Conservation (phyloP, 2,329 filamentous ascomycete genomes). For the Gnomoniopsis sp. region DNA sequence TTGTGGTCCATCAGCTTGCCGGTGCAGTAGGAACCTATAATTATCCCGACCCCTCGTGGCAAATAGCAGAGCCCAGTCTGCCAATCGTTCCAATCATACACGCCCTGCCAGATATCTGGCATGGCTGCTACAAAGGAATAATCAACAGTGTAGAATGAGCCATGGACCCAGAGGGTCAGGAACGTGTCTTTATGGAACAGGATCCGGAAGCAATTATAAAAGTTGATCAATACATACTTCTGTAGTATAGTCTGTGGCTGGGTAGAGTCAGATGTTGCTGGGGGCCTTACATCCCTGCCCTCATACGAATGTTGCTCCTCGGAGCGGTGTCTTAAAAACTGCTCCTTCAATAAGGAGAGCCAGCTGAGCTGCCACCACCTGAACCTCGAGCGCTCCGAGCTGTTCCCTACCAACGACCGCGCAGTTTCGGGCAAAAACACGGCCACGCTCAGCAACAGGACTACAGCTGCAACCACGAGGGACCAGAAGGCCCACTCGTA, state of each 20-base stretch:
- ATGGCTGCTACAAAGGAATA: constrained; percentile 50
- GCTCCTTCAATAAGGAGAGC: constrained; percentile 39
- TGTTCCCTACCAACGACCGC: constrained; percentile 52
- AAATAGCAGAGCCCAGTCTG: constrained; percentile 15
- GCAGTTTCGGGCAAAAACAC: constrained; percentile 53
- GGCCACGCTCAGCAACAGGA: constrained; percentile 42
- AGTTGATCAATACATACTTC: too few relatives aligned
- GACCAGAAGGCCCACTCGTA: constrained; percentile 63
- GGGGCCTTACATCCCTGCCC: too few relatives aligned
- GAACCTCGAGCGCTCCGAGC: constrained; percentile 49
- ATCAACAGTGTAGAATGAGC: constrained; percentile 43
- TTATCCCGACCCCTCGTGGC: background rate
- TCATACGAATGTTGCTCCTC: too few relatives aligned
- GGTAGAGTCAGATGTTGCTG: constrained; percentile 48
- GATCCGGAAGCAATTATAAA: too few relatives aligned
- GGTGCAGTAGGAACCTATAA: too few relatives aligned
- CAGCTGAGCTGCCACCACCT: constrained; percentile 49
- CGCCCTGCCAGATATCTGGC: constrained; percentile 42
- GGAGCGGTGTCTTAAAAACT: constrained; percentile 37
- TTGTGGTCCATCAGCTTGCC: background rate
- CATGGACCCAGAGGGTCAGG: constrained; percentile 36
- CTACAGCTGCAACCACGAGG: constrained; percentile 40
- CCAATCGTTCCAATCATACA: constrained; percentile 42
- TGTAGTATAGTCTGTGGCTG: too few relatives aligned
- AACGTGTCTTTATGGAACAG: constrained; percentile 51